Evolutionary conservation across 306 rosid genomes (phyloP), one percentile per base, ranked within the genome.

Genomic region (Sicyos edulis): DNA sequence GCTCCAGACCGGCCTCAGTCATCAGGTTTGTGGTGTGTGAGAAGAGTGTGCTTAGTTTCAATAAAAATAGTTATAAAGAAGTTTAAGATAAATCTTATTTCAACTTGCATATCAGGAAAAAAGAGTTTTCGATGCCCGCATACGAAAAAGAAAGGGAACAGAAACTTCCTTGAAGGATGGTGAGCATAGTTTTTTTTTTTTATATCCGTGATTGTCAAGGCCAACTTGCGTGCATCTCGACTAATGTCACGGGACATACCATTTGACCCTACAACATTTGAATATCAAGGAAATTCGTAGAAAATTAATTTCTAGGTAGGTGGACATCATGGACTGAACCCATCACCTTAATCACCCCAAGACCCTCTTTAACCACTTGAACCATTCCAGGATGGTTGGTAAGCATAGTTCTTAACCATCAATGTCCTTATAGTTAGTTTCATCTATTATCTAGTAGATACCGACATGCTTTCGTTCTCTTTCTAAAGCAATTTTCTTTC

Each of bases 81-180:
- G 34, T 37, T 6, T 66, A 0, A 44, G 10, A 10, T 66, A 66
- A 20, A 66, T 66, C 54, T 66, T 20, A n/a, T 44, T 44, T 66
- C 54, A 6, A 11, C 10, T 17, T 16, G 0, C 34, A 20, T 66
- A 13, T 20, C 71, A 42, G 71, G 54, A 19, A 66, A 44, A 6
- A 66, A 66, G 32, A 19, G 54, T 19, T 42, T 66, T 20, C 54
- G 71, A 10, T 66, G 71, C 54, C n/a, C 66, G 14, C 68, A 26
- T 51, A 26, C 69, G 50, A 69, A 76, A 54, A 76, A 49, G 72
- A 76, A 73, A 72, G 78, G 72, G 53, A 44, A 76, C 8, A 50
- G 78, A 50, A 37, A 66, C 32, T 80, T 72, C 54, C 6, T 76
- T 76, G 54, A 80, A 65, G 75, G 75, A 76, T 80, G 80, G 78